These are phyloP conservation scores for Brassica incana DNA, from an alignment of 345 rosid species.

Conservation along the genomic window DNA sequence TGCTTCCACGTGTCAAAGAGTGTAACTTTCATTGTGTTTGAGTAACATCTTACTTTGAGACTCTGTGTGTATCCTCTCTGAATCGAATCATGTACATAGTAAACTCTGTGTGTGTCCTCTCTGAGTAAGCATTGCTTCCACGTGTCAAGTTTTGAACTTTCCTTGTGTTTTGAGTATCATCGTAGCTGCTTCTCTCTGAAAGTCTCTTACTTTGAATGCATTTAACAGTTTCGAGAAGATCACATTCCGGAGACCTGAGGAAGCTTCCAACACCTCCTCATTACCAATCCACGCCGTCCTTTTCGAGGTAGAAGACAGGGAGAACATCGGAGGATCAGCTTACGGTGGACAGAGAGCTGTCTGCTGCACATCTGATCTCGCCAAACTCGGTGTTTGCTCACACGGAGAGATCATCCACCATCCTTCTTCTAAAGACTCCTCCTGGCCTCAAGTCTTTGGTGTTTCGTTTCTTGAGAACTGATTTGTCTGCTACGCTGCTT, in stretches of 20 bases:
- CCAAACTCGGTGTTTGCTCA: conserved; percentile 75
- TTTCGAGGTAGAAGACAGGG: conserved; percentile 87
- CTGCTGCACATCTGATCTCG: conserved; percentile 88
- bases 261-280: conserved; percentile 51
- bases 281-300: conserved; percentile 67
- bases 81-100: too few relatives aligned
- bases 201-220: conserved; percentile 4
- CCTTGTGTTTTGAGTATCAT: not conserved
- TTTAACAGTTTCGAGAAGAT: conserved; percentile 79
- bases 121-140: not conserved
- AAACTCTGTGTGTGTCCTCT: not conserved
- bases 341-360: conserved; percentile 98
- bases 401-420: conserved; percentile 80
- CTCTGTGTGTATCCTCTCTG: not conserved
- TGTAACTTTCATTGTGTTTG: not conserved
- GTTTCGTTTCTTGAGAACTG: conserved; percentile 53
- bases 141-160: not conserved
- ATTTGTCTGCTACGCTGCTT: conserved; percentile 52
- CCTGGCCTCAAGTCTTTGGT: conserved; percentile 80
- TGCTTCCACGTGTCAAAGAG: not conserved
- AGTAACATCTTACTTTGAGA: not conserved
- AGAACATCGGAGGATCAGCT: conserved; percentile 87
- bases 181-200: conserved; percentile 2
- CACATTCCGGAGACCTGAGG: conserved; percentile 57
- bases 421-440: conserved; percentile 61